A percentile compares a stretch with the other conserved stretches of the same genome.
phyloP scores from a whole-genome alignment of 139 green algal genomes.

The Picochlorum sp. region DNA sequence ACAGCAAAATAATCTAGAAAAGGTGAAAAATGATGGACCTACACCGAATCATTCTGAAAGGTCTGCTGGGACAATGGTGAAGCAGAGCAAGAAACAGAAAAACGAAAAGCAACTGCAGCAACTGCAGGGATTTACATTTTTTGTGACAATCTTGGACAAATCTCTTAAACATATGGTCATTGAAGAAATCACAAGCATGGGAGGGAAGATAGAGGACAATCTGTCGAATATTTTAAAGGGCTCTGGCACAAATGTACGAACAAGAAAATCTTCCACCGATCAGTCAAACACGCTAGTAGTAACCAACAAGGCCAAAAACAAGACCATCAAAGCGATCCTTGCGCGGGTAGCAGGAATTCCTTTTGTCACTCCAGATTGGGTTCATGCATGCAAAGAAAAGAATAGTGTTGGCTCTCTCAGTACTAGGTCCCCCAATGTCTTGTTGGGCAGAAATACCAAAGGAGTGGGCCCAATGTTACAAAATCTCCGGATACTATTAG shows the following conservation, averaged over 20 bases:
- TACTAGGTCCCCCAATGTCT: neutral
- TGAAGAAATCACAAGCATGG: neutral
- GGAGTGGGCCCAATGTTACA: neutral
- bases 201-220: constrained; percentile 10
- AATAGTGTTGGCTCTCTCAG: neutral
- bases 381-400: constrained; percentile 8
- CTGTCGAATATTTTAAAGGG: neutral
- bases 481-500: too few species aligned
- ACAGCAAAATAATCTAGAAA: neutral
- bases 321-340: neutral
- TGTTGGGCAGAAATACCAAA: neutral
- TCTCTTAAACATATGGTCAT: constrained; percentile 12
- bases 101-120: neutral
- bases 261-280: neutral
- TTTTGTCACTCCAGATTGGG: constrained; percentile 5
- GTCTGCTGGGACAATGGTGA: neutral
- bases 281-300: too few species aligned
- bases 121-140: neutral
- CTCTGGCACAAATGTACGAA: neutral
- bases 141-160: neutral
- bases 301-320: too few species aligned
- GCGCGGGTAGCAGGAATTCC: constrained; percentile 7
- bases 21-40: neutral
- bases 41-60: neutral
- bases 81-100: too few species aligned